Evolutionary conservation across 192 early-diverging fungal genomes (phyloP), one percentile per base, ranked within the genome.

Genomic region (Backusella westeae): DNA sequence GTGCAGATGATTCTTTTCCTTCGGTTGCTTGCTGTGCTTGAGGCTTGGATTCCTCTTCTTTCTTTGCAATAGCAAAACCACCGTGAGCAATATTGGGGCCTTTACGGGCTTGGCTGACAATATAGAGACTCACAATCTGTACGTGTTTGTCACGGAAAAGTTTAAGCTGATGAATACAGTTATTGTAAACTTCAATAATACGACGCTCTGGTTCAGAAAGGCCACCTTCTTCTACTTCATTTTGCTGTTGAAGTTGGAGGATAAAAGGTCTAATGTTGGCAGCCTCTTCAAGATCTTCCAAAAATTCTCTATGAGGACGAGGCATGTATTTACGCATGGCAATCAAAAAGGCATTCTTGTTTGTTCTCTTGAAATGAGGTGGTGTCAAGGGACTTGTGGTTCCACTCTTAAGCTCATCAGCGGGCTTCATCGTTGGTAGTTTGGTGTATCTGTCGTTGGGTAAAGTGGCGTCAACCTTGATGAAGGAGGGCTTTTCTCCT

Each of bases 311-410:
- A 81, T 97, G 95, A 4, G 90, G 86, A 69, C 90, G 90, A 7
- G 97, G 94, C 90, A 99, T 95, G 82, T 97, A 96, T 75, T 93
- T 88, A 63, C 96, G 92, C 94, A 99, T 99, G 53, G 92, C 93
- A 66, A 92, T 88, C 63, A 83, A 94, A 87, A 90, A 90, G 81
- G 94, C 93, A 80, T 91, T 93, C 69, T 74, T 85, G 69, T 81
- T 89, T 7, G 72, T 74, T 15, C 77, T 65, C 17, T 66, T 72
- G 34, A 53, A 78, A 7, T 73, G 67, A 14, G 72, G 52, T 59
- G 78, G 73, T 7, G 72, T 49, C 10, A 12, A 46, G 71, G 70
- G 71, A 74, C 52, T 71, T 14, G 32, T 36, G 0, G 38, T 46
- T 6, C 81, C 82, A 36, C 34, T 71, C 34, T 41, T 84, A 67